Evolutionary conservation across 1,284 basidiomycete species (phyloP), one percentile per base, ranked within the genome.

Genomic region (Fomitopsis palustris): DNA sequence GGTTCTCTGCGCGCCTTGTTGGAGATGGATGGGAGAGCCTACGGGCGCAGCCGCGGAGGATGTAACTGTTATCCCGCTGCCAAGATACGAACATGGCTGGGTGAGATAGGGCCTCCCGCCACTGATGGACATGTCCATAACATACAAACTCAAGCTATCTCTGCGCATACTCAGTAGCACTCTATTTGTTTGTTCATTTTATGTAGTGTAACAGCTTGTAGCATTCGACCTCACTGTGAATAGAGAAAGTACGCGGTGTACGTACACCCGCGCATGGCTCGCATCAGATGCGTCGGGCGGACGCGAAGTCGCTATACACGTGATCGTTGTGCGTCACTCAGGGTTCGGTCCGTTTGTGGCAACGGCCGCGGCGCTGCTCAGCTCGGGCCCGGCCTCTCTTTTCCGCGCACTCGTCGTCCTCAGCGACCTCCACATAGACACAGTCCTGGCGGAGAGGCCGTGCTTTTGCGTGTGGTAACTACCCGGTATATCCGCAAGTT

Each of bases 1-100:
- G 69, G 64, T 88, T 25, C 68, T 92, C 49, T 93, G 91, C 70
- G 78, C 67, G 4, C 79, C 83, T 5, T 93, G 90, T 69, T 92
- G 90, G 90, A 75, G 75, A 60, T 78, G 74, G 60, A 85, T 92
- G 81, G 89, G 90, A 8, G 69, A 75, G 59, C 77, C 83, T 1
- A 69, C 74, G 58, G 72, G 70, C n/a, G 72, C 74, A 33, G 71
- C 75, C 17, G 66, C 64, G 0, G 65, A 69, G 1, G 70, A 65
- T 12, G 78, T 87, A 19, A 70, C 77, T 39, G 81, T 84, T 7
- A 77, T 84, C 1, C 81, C 81, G 9, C 68, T 90, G 27, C 80
- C 82, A 3, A 78, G 72, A 61, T 73, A 83, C 63, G 72, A 77
- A 52, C 64, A 67, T 21, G 74, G 74, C 5, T 77, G 73, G 73